These are phyloP conservation scores for Hypoxylon sp. DNA, from an alignment of 2,329 filamentous ascomycete genomes.

Conservation along the genomic window DNA sequence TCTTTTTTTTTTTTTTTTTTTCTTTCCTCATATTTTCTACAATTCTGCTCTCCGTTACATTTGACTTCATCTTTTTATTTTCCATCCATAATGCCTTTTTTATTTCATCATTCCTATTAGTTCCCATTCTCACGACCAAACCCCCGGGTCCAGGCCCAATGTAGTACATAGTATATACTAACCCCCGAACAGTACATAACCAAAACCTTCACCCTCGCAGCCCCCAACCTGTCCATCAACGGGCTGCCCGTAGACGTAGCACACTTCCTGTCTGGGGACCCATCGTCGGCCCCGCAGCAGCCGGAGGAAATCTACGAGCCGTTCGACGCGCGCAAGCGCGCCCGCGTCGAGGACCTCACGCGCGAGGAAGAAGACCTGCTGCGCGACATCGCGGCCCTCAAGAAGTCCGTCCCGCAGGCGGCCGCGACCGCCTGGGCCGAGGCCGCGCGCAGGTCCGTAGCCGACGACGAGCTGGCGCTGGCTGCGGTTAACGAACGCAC, in stretches of 20 bases:
- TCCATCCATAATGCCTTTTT: neutral
- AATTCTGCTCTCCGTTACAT: conserved; percentile 5
- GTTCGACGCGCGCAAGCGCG: conserved; percentile 72
- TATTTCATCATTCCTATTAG: neutral
- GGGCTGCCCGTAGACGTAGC: conserved; percentile 66
- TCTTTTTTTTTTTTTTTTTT: conserved; percentile 17
- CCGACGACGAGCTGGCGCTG: conserved; percentile 64
- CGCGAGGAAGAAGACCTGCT: conserved; percentile 75
- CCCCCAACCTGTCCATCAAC: conserved; percentile 74
- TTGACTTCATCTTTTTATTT: neutral
- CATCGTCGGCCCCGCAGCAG: conserved; percentile 37
- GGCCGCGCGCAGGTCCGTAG: conserved; percentile 57
- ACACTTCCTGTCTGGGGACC: conserved; percentile 55
- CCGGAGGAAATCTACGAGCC: conserved; percentile 68
- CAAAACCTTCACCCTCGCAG: conserved; percentile 71
- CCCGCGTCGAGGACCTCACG: conserved; percentile 72
- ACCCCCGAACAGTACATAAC: conserved; percentile 68
- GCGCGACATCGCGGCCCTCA: conserved; percentile 73
- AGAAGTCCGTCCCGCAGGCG: conserved; percentile 65
- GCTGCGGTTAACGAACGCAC: conserved; percentile 49
- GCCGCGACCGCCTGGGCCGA: conserved; percentile 62
- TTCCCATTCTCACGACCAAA: neutral
- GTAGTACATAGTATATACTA: conserved; percentile 2
- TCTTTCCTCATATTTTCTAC: neutral
- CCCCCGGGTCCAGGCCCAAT: neutral